These are phyloP conservation scores for Boletus barrowsii DNA, from an alignment of 768 basidiomycete species.

Conservation along the genomic window DNA sequence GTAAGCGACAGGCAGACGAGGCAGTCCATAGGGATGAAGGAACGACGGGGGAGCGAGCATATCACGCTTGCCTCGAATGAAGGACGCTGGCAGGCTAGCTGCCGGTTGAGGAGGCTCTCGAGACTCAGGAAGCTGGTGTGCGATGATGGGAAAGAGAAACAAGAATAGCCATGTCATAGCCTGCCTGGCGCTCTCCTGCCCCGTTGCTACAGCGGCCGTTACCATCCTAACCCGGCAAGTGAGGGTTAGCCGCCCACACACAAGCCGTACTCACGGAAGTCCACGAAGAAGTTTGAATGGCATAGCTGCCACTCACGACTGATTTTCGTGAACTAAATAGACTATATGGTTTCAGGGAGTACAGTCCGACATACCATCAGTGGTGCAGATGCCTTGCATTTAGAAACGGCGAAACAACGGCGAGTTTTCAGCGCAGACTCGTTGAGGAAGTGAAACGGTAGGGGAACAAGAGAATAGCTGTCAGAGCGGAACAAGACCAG, in stretches of 20 bases:
- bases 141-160: conserved; percentile 26
- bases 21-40: conserved; percentile 26
- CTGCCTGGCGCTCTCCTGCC: neutral
- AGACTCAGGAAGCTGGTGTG: conserved; percentile 7
- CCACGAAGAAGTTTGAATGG: neutral
- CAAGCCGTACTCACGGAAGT: neutral
- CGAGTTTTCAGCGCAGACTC: neutral
- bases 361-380: neutral
- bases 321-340: neutral
- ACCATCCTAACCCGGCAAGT: conserved; percentile 10
- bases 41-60: conserved; percentile 32
- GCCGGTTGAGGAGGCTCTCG: conserved; percentile 26
- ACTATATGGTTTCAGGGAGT: neutral
- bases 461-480: too few species aligned
- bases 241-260: neutral
- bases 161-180: conserved; percentile 5
- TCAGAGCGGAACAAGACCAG: too few species aligned
- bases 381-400: neutral
- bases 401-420: neutral
- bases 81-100: conserved; percentile 45
- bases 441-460: neutral
- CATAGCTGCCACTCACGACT: neutral
- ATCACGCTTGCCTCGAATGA: conserved; percentile 28
- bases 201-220: conserved; percentile 24
- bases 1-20: conserved; percentile 67